These are phyloP conservation scores for Psilocybe mexicana DNA, from an alignment of 1,284 basidiomycete genomes.

Conservation along the genomic window DNA sequence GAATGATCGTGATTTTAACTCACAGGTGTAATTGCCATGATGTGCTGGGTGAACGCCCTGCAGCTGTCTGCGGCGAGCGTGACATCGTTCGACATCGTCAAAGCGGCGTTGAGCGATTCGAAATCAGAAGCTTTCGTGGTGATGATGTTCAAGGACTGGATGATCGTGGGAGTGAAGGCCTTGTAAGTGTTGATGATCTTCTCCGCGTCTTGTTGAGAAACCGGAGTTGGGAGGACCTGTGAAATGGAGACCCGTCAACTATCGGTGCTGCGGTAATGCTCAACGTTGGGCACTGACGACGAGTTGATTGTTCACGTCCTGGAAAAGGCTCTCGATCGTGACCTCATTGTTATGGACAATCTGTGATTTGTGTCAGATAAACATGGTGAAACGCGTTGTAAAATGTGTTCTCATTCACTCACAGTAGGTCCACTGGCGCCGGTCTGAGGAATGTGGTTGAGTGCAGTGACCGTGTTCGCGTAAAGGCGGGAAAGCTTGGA, in stretches of 20 bases:
- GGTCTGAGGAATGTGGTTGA: not conserved
- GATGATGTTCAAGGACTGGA: not conserved
- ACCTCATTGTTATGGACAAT: not conserved
- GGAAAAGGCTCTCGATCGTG: not conserved
- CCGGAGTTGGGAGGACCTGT: conserved; percentile 1
- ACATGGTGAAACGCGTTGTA: not conserved
- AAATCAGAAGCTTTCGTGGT: not conserved
- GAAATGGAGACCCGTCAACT: not conserved
- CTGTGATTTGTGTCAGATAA: not conserved
- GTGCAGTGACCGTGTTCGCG: not conserved
- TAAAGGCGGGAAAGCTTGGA: not conserved
- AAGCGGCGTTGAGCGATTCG: not conserved
- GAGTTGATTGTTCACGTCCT: not conserved
- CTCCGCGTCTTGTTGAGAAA: not conserved
- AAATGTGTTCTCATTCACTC: not conserved
- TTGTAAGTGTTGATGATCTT: not conserved
- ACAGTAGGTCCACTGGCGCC: not conserved
- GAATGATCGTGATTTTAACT: not conserved
- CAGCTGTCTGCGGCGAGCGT: not conserved
- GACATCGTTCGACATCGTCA: not conserved
- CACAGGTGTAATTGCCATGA: conserved; percentile 1
- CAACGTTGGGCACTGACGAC: not conserved
- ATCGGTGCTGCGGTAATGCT: not conserved
- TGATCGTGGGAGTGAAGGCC: not conserved
- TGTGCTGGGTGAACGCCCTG: not conserved